Evolutionary conservation across 2,329 filamentous ascomycete genomes (phyloP).

Genomic region (Microcyclosporella mali): DNA sequence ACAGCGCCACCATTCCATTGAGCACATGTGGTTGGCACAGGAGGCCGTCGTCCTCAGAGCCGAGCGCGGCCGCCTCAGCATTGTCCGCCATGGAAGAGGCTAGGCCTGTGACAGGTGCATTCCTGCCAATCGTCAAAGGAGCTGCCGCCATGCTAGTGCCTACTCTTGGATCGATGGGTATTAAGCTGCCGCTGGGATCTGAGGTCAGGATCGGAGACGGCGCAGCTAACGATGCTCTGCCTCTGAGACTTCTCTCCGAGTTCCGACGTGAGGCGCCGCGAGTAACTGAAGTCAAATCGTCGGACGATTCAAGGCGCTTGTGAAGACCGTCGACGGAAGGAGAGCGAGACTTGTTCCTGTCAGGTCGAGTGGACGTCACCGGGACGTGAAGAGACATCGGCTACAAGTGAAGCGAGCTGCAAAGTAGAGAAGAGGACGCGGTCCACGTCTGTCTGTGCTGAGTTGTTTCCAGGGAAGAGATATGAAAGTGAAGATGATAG

Average conservation of each 20-base stretch:
- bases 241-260: constrained; percentile 2
- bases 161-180: background rate
- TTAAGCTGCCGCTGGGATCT: too few species aligned
- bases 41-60: background rate
- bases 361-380: constrained; percentile 1
- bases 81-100: background rate
- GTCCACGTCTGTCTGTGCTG: too few species aligned
- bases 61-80: constrained; percentile 7
- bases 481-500: background rate
- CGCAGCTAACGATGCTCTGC: too few species aligned
- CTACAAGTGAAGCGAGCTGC: background rate
- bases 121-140: background rate
- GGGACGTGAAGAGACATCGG: constrained; percentile 1
- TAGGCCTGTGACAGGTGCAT: background rate
- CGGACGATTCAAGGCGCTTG: constrained; percentile 8
- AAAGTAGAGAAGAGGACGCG: background rate
- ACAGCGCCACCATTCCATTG: constrained; percentile 12
- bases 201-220: too few species aligned
- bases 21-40: constrained; percentile 4
- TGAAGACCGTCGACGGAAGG: constrained; percentile 9
- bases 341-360: constrained; percentile 4
- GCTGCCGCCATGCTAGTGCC: background rate
- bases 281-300: constrained; percentile 12
- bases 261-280: constrained; percentile 12
- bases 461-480: background rate